These are phyloP conservation scores for Tolypocladium endophyticum DNA, from an alignment of 2,329 filamentous ascomycete species.

Conservation along the genomic window DNA sequence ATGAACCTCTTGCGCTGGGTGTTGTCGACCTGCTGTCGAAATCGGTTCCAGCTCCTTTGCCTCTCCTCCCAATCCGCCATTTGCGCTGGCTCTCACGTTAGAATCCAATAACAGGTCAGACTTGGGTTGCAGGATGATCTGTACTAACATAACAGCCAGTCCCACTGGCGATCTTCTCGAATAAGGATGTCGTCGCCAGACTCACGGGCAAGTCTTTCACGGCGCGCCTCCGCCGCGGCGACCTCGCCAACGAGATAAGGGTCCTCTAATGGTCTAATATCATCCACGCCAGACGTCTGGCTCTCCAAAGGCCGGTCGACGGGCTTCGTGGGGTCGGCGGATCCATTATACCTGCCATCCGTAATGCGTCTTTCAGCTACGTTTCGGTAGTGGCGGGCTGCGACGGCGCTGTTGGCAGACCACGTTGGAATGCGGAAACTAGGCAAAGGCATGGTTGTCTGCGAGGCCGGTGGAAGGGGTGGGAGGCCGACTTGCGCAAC, in stretches of 20 bases:
- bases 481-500: conserved; percentile 34
- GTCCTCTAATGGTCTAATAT: conserved; percentile 48
- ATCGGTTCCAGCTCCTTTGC: conserved; percentile 35
- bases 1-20: conserved; percentile 25
- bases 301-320: background rate
- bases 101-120: background rate
- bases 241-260: conserved; percentile 57
- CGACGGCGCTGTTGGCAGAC: conserved; percentile 44
- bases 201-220: conserved; percentile 47
- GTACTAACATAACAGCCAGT: conserved; percentile 46
- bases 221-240: conserved; percentile 46
- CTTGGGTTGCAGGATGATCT: background rate
- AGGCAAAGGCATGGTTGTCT: conserved; percentile 31
- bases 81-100: conserved; percentile 27
- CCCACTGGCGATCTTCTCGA: conserved; percentile 49
- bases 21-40: conserved; percentile 27
- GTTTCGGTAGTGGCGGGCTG: conserved; percentile 49
- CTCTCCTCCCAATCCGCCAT: conserved; percentile 40
- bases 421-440: conserved; percentile 49
- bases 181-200: conserved; percentile 42
- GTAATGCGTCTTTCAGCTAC: conserved; percentile 53
- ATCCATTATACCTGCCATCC: conserved; percentile 24
- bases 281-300: background rate
- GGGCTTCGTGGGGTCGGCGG: conserved; percentile 12
- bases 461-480: conserved; percentile 32